A percentile compares a stretch with the other conserved stretches of the same genome.
phyloP scores from a whole-genome alignment of 495 filamentous ascomycete species.

The Daldinia decipiens region DNA sequence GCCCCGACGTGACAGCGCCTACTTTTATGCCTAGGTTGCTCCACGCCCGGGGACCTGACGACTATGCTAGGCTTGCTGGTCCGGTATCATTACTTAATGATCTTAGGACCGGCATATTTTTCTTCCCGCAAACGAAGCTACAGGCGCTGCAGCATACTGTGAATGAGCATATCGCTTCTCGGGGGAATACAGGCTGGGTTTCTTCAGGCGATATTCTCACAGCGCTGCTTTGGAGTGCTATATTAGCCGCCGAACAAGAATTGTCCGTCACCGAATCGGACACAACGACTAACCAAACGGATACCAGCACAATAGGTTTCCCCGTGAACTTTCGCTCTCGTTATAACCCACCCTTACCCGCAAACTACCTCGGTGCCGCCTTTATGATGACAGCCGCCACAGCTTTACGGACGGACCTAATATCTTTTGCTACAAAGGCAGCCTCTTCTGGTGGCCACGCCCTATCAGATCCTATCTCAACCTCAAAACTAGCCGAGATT shows the following conservation, averaged over 20 bases:
- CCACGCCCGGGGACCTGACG: constrained; percentile 22
- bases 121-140: constrained; percentile 36
- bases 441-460: not conserved
- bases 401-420: constrained; percentile 17
- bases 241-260: constrained; percentile 6
- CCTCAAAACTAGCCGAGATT: constrained; percentile 25
- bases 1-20: not conserved
- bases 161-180: constrained; percentile 31
- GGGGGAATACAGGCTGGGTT: constrained; percentile 30
- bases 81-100: constrained; percentile 1
- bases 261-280: not conserved
- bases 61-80: constrained; percentile 17
- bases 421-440: constrained; percentile 14
- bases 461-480: constrained; percentile 4
- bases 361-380: constrained; percentile 44
- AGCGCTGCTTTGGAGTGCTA: constrained; percentile 44
- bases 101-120: constrained; percentile 30
- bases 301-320: constrained; percentile 37
- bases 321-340: constrained; percentile 46
- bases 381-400: constrained; percentile 45
- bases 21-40: constrained; percentile 33
- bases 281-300: not conserved
- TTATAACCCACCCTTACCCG: constrained; percentile 29
- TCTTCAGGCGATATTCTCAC: constrained; percentile 45
- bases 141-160: constrained; percentile 33